A percentile compares a stretch with the other conserved stretches of the same genome.
Conservation (phyloP, 108 stramenopile species). For the Cyclotella choctawhatcheeana region DNA sequence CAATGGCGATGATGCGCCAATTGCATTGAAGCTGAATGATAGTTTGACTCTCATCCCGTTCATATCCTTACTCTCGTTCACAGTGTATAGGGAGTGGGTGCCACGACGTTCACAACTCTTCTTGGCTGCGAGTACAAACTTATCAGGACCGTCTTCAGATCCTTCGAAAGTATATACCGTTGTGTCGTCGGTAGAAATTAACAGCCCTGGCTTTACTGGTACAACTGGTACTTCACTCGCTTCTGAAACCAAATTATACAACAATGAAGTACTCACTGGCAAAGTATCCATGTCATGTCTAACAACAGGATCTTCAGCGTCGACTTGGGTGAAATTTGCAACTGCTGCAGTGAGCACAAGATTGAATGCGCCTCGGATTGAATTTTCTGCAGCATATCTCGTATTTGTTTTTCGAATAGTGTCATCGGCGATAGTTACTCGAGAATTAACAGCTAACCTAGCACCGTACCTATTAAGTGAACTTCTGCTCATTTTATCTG, state of each 20-base stretch:
- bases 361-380: neutral
- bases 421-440: neutral
- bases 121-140: neutral
- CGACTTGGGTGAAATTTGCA: neutral
- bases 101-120: neutral
- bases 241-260: slow-evolving; percentile 1
- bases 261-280: neutral
- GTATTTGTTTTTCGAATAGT: neutral
- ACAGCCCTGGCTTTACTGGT: neutral
- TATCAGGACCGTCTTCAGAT: neutral
- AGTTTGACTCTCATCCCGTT: neutral
- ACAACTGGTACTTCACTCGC: neutral
- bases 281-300: neutral
- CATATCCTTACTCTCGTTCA: neutral
- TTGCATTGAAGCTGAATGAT: neutral
- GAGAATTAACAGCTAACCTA: neutral
- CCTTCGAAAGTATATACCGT: slow-evolving; percentile 7
- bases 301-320: neutral
- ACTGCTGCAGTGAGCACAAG: no score
- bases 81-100: neutral
- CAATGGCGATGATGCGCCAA: slow-evolving; percentile 1
- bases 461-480: neutral
- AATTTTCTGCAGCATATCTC: neutral
- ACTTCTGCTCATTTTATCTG: neutral
- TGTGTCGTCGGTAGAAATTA: slow-evolving; percentile 1